These are phyloP conservation scores for Daucus carota DNA, from an alignment of 129 eudicot species.

Conservation along the genomic window DNA sequence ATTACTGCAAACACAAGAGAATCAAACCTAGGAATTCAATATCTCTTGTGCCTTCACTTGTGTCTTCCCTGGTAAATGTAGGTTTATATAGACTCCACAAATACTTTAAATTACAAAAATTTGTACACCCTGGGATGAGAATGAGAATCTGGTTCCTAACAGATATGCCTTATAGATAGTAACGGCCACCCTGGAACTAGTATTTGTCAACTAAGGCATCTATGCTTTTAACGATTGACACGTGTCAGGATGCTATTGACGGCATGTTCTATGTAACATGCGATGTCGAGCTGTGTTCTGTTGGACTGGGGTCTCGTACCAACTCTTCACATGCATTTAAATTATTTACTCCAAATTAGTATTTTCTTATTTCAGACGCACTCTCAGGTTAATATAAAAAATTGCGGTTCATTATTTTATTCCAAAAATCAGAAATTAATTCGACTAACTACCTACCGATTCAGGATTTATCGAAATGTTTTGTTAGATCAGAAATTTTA, in stretches of 20 bases:
- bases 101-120: neutral
- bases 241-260: conserved; percentile 28
- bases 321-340: neutral
- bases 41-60: neutral
- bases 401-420: neutral
- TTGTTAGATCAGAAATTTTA: too few species aligned
- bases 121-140: neutral
- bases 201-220: conserved; percentile 14
- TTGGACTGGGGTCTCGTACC: conserved; percentile 17
- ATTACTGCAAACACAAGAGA: conserved; percentile 15
- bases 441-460: too few species aligned
- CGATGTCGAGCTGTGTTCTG: conserved; percentile 21
- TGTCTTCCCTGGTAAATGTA: neutral
- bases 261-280: conserved; percentile 23
- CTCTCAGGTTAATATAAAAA: too few species aligned
- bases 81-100: neutral
- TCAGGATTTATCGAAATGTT: too few species aligned
- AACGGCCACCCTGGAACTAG: conserved; percentile 37
- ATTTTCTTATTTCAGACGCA: neutral
- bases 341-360: too few species aligned
- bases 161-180: conserved; percentile 2
- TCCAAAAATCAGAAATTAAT: too few species aligned
- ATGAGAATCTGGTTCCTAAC: neutral
- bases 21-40: neutral
- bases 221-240: conserved; percentile 37